Evolutionary conservation across 495 filamentous ascomycete species (phyloP), one percentile per base, ranked within the genome.

Genomic region (Aspergillus hancockii): DNA sequence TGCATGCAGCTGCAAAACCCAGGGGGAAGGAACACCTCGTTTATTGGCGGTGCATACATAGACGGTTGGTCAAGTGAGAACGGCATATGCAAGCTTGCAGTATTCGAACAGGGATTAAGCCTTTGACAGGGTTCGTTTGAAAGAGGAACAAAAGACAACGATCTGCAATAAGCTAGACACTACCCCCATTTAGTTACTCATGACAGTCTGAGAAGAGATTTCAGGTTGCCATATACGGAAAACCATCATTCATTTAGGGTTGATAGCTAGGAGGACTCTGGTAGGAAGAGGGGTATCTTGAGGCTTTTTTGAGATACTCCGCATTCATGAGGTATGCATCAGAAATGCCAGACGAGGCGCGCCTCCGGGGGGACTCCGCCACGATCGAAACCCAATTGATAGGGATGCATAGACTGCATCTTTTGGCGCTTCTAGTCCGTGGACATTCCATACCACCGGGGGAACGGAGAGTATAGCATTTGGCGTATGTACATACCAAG

Each of bases 1-100:
- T 60, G 57, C 59, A 60, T 62, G 60, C 63, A 62, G 57, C 59
- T 66, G 63, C 59, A 57, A 59, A 36, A 51, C 21, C 55, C 50
- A 51, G 55, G 45, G 38, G 23, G 45, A 21, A 28, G 32, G 50
- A 51, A 25, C 32, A 52, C 10, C 6, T 52, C 25, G 40, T 43
- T 50, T 54, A 55, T 52, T 47, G 32, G 43, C 9, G 47, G 30
- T 53, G 28, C 53, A 60, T 52, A 19, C 32, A 50, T 54, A 51
- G 54, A 16, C 23, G 57, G 59, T 34, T 59, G 59, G 60, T 66
- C 63, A 66, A 62, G 63, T 60, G 63, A 58, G 59, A 49, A 55
- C 49, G 47, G 21, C 18, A 21, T 52, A 34, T 38, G 21, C 23
- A 36, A 22, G 19, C 21, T 43, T 52, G 34, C 14, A 56, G 41